A percentile compares a stretch with the other conserved stretches of the same genome.
Evolutionary conservation across 345 rosid genomes (phyloP).

Genomic region (Schrenkiella parvula): DNA sequence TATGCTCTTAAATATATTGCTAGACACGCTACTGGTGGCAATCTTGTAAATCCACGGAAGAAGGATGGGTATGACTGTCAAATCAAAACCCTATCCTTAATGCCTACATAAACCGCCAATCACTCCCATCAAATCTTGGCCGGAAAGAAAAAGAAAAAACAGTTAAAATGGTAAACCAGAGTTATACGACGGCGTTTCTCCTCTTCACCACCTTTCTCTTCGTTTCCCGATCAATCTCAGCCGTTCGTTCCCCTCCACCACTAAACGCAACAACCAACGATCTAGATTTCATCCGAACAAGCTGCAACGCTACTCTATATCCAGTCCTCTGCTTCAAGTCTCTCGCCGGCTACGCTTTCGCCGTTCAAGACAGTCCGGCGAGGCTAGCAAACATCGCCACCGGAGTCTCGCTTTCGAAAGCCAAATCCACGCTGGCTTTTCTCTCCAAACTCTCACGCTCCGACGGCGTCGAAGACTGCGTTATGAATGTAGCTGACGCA

Average conservation of each 20-base stretch:
- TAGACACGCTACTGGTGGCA: background rate
- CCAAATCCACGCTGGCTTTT: constrained; percentile 46
- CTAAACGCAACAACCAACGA: constrained; percentile 28
- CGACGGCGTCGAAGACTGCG: constrained; percentile 68
- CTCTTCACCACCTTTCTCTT: constrained; percentile 33
- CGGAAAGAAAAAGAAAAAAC: background rate
- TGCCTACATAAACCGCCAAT: constrained; percentile 27
- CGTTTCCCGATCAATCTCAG: constrained; percentile 22
- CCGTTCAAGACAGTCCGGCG: constrained; percentile 49
- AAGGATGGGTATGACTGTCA: background rate
- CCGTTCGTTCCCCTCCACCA: constrained; percentile 19
- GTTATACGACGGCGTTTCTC: constrained; percentile 19
- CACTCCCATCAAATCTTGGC: constrained; percentile 1
- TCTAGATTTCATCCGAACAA: constrained; percentile 61
- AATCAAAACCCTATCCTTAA: background rate
- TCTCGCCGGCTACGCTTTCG: constrained; percentile 54
- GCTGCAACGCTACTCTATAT: constrained; percentile 73
- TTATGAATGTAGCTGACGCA: constrained; percentile 72
- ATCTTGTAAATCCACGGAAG: background rate
- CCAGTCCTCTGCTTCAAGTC: constrained; percentile 75
- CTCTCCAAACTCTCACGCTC: constrained; percentile 58
- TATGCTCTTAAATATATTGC: background rate
- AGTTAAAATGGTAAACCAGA: constrained; percentile 27
- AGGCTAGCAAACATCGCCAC: constrained; percentile 63
- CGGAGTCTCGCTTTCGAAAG: constrained; percentile 47